Conservation (phyloP, 164 flowering plant genomes). For the Vitis cinerea region DNA sequence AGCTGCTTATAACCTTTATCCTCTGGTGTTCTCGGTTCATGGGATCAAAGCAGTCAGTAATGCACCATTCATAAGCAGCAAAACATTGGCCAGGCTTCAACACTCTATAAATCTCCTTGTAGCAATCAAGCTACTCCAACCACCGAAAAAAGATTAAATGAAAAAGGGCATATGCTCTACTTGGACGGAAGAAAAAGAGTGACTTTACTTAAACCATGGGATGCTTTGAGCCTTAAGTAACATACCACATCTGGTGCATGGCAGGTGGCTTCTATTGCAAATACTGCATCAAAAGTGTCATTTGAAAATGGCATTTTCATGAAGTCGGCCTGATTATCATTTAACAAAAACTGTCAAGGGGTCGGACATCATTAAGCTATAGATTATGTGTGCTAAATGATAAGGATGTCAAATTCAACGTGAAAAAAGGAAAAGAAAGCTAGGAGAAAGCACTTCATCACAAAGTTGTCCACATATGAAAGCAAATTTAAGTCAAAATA, state of each 20-base stretch:
- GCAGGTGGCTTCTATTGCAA: slow-evolving; percentile 99
- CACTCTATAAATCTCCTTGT: slow-evolving; percentile 86
- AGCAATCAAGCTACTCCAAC: slow-evolving; percentile 74
- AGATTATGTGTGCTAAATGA: neutral
- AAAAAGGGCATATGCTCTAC: neutral
- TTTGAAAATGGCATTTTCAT: slow-evolving; percentile 96
- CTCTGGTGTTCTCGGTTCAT: slow-evolving; percentile 70
- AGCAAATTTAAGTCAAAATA: slow-evolving; percentile 3
- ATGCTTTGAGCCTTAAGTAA: slow-evolving; percentile 1
- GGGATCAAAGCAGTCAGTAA: slow-evolving; percentile 88
- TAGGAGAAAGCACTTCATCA: neutral
- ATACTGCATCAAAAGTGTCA: slow-evolving; percentile 79
- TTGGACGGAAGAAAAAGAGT: too few relatives aligned
- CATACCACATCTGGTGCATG: slow-evolving; percentile 98
- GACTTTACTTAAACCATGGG: neutral
- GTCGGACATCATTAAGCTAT: too few relatives aligned
- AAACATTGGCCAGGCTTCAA: slow-evolving; percentile 96
- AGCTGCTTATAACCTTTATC: slow-evolving; percentile 63
- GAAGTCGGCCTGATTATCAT: slow-evolving; percentile 78
- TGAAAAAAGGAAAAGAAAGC: neutral
- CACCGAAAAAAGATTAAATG: neutral
- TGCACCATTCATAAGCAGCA: slow-evolving; percentile 99
- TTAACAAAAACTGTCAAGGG: too few relatives aligned
- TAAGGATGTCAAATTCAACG: neutral
- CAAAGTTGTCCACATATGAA: neutral